Evolutionary conservation across 805 yeast genomes (phyloP).

Genomic region (Saturnispora gosingensis): DNA sequence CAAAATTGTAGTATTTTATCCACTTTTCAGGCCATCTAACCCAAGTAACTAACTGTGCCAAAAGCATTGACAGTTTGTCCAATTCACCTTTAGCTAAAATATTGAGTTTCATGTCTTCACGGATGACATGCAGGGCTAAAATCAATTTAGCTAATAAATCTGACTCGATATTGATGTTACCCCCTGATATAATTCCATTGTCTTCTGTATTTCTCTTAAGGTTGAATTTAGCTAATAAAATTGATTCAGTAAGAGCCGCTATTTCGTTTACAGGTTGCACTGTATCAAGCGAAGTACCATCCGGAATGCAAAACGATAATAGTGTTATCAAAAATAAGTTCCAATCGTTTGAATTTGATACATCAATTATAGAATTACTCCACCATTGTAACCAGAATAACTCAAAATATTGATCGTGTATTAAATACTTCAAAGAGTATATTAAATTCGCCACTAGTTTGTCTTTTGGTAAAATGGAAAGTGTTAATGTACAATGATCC

Average conservation of each 20-base stretch:
- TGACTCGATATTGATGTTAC: conserved; percentile 25
- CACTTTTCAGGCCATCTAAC: conserved; percentile 69
- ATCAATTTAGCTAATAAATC: conserved; percentile 49
- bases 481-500: conserved; percentile 24
- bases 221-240: conserved; percentile 14
- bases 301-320: conserved; percentile 42
- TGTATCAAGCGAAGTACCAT: conserved; percentile 23
- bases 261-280: conserved; percentile 16
- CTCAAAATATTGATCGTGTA: conserved; percentile 50
- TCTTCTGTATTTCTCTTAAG: conserved; percentile 1
- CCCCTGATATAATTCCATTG: not conserved
- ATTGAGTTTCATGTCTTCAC: conserved; percentile 67
- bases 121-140: conserved; percentile 59
- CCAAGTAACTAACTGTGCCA: conserved; percentile 56
- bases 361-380: conserved; percentile 35
- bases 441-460: conserved; percentile 37
- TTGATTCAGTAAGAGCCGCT: conserved; percentile 20
- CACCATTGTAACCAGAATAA: conserved; percentile 59
- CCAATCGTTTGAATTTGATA: conserved; percentile 45
- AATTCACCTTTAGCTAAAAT: conserved; percentile 31
- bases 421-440: conserved; percentile 40
- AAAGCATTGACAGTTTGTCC: conserved; percentile 38
- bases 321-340: conserved; percentile 44
- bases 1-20: conserved; percentile 45
- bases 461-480: conserved; percentile 38